A percentile compares a stretch with the other conserved stretches of the same genome.
Conservation (phyloP, 1,139 yeast genomes). For the Tardiomyces blankii region DNA sequence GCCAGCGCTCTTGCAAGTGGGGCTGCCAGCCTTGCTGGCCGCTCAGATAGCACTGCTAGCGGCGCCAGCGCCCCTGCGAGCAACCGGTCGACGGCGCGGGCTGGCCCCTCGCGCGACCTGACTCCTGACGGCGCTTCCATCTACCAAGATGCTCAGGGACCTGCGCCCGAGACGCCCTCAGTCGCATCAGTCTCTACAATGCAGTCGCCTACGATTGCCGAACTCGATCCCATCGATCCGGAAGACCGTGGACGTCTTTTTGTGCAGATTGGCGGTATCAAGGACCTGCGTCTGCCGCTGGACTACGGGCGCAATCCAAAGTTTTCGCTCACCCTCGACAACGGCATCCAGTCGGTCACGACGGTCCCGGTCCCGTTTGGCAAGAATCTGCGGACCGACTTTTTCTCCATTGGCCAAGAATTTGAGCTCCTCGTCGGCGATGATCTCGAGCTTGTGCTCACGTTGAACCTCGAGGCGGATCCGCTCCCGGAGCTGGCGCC, state of each 20-base stretch:
- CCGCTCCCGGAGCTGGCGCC: conserved; percentile 9
- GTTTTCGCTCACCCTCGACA: conserved; percentile 68
- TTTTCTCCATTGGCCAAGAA: conserved; percentile 49
- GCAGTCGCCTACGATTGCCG: conserved; percentile 7
- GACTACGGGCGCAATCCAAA: conserved; percentile 43
- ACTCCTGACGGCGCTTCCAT: neutral
- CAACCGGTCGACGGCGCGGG: too few relatives aligned
- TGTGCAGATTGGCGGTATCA: conserved; percentile 52
- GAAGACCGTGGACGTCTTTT: conserved; percentile 69
- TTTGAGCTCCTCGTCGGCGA: conserved; percentile 70
- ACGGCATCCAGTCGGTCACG: conserved; percentile 77
- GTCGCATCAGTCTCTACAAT: neutral
- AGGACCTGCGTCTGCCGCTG: conserved; percentile 43
- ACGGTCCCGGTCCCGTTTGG: conserved; percentile 33
- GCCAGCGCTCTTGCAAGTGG: too few relatives aligned
- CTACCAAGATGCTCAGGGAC: neutral
- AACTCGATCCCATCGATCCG: conserved; percentile 20
- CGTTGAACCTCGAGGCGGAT: conserved; percentile 42
- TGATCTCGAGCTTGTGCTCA: conserved; percentile 56
- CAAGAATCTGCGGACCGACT: conserved; percentile 21
- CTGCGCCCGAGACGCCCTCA: neutral
- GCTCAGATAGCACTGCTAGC: too few relatives aligned
- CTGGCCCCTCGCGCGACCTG: neutral
- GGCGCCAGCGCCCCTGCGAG: too few relatives aligned
- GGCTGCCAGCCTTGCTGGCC: too few relatives aligned